phyloP scores from a whole-genome alignment of 805 yeast genomes.

The Kluyveromyces lactis region DNA sequence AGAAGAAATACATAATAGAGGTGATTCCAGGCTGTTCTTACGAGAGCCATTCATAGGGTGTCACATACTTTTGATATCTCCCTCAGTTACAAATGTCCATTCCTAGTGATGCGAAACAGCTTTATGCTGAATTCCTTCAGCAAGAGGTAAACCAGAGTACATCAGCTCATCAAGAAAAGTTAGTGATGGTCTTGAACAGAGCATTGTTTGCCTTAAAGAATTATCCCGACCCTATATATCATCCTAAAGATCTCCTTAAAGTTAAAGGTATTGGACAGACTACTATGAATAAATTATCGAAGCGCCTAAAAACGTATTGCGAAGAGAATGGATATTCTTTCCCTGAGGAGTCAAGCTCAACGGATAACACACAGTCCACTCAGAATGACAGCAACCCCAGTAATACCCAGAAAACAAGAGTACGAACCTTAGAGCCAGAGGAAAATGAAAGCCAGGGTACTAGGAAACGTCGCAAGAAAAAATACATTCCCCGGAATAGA shows the following conservation, averaged over 20 bases:
- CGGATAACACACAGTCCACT: slow-evolving; percentile 1
- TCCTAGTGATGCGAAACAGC: slow-evolving; percentile 41
- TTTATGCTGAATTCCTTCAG: slow-evolving; percentile 53
- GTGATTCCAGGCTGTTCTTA: too few species aligned
- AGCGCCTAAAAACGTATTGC: slow-evolving; percentile 47
- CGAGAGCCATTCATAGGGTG: too few species aligned
- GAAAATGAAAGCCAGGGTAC: slow-evolving; percentile 14
- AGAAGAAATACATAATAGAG: too few species aligned
- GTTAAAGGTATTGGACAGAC: slow-evolving; percentile 69
- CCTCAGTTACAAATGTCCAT: neutral
- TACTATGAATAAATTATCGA: slow-evolving; percentile 44
- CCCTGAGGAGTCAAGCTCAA: slow-evolving; percentile 31
- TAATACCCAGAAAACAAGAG: slow-evolving; percentile 6
- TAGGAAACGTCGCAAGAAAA: slow-evolving; percentile 21
- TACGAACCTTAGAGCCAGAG: slow-evolving; percentile 10
- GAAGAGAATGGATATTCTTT: slow-evolving; percentile 37
- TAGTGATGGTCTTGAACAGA: slow-evolving; percentile 42
- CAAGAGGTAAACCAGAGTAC: slow-evolving; percentile 40
- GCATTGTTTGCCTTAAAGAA: slow-evolving; percentile 46
- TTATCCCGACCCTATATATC: slow-evolving; percentile 37
- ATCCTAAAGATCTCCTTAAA: slow-evolving; percentile 49
- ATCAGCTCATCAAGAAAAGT: slow-evolving; percentile 38
- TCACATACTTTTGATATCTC: too few species aligned
- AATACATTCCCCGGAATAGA: slow-evolving; percentile 63
- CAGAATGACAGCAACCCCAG: neutral